A percentile compares a stretch with the other conserved stretches of the same genome.
phyloP scores from a whole-genome alignment of 192 early-diverging fungal genomes.

The Backusella circina region DNA sequence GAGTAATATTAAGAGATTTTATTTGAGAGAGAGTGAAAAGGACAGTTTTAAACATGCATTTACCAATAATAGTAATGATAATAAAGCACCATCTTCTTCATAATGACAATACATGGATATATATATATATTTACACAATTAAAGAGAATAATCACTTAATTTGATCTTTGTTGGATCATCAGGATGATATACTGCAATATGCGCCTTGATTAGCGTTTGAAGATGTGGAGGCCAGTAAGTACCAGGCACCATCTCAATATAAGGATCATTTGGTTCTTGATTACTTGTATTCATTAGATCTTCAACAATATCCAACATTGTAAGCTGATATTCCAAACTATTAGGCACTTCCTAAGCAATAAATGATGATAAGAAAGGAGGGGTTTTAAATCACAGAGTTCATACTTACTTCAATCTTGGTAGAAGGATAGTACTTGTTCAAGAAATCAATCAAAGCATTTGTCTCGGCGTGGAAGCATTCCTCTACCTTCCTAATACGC shows the following conservation, averaged over 20 bases:
- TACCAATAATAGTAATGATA: not conserved
- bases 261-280: conserved; percentile 37
- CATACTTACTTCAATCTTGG: conserved; percentile 14
- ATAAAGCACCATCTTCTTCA: not conserved
- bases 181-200: conserved; percentile 47
- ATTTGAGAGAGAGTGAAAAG: not conserved
- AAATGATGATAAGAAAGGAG: not conserved
- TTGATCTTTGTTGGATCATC: conserved; percentile 37
- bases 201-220: conserved; percentile 48
- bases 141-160: conserved; percentile 11
- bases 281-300: conserved; percentile 52
- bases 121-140: not conserved
- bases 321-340: not conserved
- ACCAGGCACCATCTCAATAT: conserved; percentile 37
- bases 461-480: not conserved
- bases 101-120: too few species aligned
- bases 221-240: conserved; percentile 50
- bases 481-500: not conserved
- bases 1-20: not conserved
- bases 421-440: conserved; percentile 29
- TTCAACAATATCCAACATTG: conserved; percentile 9
- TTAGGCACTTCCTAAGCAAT: not conserved
- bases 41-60: not conserved
- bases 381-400: not conserved
- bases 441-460: conserved; percentile 25